Conservation (phyloP, 1,284 basidiomycete genomes). For the Sphagnurus paluster region DNA sequence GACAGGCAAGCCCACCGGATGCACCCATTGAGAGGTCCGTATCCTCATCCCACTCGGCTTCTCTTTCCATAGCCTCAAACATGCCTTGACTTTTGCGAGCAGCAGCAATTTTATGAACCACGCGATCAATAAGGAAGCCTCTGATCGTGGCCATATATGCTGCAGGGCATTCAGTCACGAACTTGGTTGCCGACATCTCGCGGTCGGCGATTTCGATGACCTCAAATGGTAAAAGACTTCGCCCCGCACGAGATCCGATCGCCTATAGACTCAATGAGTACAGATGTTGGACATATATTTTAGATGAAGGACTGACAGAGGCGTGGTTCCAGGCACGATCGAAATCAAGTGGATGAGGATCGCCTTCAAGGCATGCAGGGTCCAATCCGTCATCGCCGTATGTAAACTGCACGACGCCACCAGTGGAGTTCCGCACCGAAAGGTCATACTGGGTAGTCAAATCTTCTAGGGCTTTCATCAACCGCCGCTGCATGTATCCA, state of each 20-base stretch:
- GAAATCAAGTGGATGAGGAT: constrained; percentile 91
- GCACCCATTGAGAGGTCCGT: constrained; percentile 81
- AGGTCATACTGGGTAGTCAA: constrained; percentile 96
- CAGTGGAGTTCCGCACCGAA: constrained; percentile 94
- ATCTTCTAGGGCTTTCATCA: constrained; percentile 99
- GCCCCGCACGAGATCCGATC: constrained; percentile 56
- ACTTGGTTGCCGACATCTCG: constrained; percentile 61
- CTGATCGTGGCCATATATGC: constrained; percentile 80
- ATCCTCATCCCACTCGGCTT: constrained; percentile 77
- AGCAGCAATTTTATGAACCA: constrained; percentile 70
- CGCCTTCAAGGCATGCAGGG: constrained; percentile 94
- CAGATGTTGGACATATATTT: constrained; percentile 3
- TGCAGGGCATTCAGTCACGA: constrained; percentile 70
- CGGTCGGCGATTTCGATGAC: constrained; percentile 75
- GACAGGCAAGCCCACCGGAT: constrained; percentile 54
- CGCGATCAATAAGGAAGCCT: constrained; percentile 69
- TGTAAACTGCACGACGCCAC: constrained; percentile 96
- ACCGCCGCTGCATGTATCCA: constrained; percentile 97
- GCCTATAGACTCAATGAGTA: constrained; percentile 43
- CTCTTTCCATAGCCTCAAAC: constrained; percentile 78
- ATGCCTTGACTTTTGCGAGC: constrained; percentile 80
- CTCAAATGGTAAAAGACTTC: constrained; percentile 85
- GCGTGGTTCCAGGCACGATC: constrained; percentile 89
- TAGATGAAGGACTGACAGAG: constrained; percentile 63
- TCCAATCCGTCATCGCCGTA: constrained; percentile 99